Conservation (phyloP, 257 asterid species). For the Vinca minor region DNA sequence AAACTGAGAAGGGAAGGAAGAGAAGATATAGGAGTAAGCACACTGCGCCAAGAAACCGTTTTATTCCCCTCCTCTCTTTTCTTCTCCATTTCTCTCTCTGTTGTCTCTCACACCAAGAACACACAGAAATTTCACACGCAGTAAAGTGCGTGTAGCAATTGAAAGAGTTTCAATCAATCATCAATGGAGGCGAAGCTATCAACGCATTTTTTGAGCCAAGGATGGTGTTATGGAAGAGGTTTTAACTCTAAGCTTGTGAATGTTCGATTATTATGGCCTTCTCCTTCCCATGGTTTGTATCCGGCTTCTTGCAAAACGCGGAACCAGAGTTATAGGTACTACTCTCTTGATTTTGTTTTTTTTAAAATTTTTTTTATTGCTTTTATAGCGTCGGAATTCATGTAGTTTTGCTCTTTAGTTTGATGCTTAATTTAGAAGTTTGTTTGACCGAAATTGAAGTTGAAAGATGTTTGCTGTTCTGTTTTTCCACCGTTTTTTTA, state of each 20-base stretch:
- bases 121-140: neutral
- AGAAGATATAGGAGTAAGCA: neutral
- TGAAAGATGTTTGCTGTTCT: neutral
- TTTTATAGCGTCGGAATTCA: conserved; percentile 4
- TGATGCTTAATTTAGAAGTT: neutral
- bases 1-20: too few species aligned
- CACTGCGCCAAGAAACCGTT: conserved; percentile 57
- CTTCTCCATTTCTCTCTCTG: too few species aligned
- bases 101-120: too few species aligned
- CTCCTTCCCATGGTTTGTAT: conserved; percentile 35
- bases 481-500: neutral
- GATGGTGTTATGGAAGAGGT: conserved; percentile 31
- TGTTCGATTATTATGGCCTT: conserved; percentile 33
- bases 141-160: neutral
- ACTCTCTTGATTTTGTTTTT: neutral
- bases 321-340: conserved; percentile 62
- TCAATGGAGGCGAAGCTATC: conserved; percentile 64
- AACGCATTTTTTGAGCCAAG: conserved; percentile 42
- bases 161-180: conserved; percentile 3
- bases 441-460: neutral
- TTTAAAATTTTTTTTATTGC: neutral
- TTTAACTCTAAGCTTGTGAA: conserved; percentile 22
- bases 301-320: conserved; percentile 63
- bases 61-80: conserved; percentile 7
- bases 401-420: too few species aligned